A percentile compares a stretch with the other conserved stretches of the same genome.
Evolutionary conservation across 208 protist genomes (phyloP).

Genomic region (Acanthamoeba royreba): DNA sequence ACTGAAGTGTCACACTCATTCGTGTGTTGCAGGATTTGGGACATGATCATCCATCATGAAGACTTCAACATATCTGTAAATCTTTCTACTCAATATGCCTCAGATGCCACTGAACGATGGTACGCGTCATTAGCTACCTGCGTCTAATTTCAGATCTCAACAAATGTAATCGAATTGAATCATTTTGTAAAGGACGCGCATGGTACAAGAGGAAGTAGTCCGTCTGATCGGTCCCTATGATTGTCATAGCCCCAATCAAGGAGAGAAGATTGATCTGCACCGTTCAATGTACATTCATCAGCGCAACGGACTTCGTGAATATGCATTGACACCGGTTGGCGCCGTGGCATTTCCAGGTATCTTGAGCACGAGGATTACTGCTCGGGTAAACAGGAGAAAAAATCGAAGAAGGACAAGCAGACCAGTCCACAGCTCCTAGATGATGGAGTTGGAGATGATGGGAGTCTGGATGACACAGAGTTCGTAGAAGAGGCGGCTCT

Average conservation of each 20-base stretch:
- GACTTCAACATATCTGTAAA: conserved; percentile 87
- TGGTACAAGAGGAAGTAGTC: conserved; percentile 70
- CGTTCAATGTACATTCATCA: conserved; percentile 69
- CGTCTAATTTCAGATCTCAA: no score
- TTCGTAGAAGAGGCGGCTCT: conserved; percentile 69
- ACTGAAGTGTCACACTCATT: no score
- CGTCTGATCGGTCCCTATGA: conserved; percentile 81
- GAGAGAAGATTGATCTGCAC: conserved; percentile 75
- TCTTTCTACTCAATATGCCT: conserved; percentile 81
- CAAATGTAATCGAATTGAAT: no score
- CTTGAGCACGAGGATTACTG: background rate
- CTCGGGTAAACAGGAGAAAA: background rate
- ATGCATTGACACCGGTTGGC: no score
- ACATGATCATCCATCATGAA: conserved; percentile 89
- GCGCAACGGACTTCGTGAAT: background rate
- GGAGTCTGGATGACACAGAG: no score
- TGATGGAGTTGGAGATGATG: no score
- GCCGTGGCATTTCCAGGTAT: background rate
- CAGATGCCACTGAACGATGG: conserved; percentile 74
- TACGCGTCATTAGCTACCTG: no score
- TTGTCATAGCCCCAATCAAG: conserved; percentile 77
- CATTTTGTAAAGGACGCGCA: conserved; percentile 80
- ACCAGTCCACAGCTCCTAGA: no score
- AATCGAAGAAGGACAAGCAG: no score
- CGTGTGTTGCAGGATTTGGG: conserved; percentile 77